Evolutionary conservation across 805 yeast genomes (phyloP).

Genomic region (Cyberlindnera misumaiensis): DNA sequence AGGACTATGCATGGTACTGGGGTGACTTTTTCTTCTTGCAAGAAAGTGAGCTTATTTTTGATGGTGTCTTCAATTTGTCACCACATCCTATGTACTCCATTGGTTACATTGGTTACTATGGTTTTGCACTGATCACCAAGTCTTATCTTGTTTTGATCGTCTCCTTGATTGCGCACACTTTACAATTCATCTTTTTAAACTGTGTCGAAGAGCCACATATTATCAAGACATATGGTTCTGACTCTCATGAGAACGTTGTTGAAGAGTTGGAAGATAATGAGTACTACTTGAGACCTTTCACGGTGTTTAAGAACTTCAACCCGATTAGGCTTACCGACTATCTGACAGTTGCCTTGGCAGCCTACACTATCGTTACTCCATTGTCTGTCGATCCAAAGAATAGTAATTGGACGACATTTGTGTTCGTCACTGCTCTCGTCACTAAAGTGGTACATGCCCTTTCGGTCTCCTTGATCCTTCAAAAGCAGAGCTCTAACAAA

Average conservation of each 20-base stretch:
- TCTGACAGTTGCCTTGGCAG: slow-evolving; percentile 37
- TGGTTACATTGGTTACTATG: slow-evolving; percentile 84
- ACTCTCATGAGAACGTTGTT: slow-evolving; percentile 23
- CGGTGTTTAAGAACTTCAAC: slow-evolving; percentile 52
- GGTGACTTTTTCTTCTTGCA: slow-evolving; percentile 86
- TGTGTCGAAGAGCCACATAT: slow-evolving; percentile 82
- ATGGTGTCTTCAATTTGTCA: slow-evolving; percentile 83
- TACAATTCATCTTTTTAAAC: slow-evolving; percentile 69
- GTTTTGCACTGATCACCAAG: slow-evolving; percentile 70
- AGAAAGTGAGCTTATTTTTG: slow-evolving; percentile 65
- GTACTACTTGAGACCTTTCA: slow-evolving; percentile 47
- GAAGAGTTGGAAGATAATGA: slow-evolving; percentile 31
- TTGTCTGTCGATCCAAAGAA: slow-evolving; percentile 27
- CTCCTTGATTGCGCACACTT: slow-evolving; percentile 68
- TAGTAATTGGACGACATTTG: slow-evolving; percentile 19
- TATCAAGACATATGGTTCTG: slow-evolving; percentile 64
- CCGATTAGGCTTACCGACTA: slow-evolving; percentile 59
- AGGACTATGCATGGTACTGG: slow-evolving; percentile 94
- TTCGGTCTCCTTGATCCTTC: slow-evolving; percentile 44
- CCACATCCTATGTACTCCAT: slow-evolving; percentile 93
- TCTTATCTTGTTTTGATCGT: slow-evolving; percentile 63
- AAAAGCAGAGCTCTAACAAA: slow-evolving; percentile 52
- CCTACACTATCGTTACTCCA: slow-evolving; percentile 38
- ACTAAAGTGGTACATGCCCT: slow-evolving; percentile 46
- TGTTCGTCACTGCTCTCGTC: slow-evolving; percentile 29